Base-by-base conservation (phyloP, 257 asterid species). In the Rauvolfia tetraphylla region DNA sequence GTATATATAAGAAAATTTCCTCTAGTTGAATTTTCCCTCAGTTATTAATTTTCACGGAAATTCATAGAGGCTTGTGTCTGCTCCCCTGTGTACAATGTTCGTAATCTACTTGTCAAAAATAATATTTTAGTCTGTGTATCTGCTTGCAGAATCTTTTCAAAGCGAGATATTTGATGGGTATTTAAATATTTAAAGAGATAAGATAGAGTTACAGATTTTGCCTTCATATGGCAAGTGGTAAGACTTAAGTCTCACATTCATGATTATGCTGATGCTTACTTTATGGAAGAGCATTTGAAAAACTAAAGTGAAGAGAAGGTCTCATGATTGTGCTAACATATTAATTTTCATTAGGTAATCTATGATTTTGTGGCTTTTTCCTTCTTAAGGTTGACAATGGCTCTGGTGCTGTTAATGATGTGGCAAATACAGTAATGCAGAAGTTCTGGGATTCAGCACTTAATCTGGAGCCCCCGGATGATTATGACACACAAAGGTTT, bases 381-480 rank as follows among this genome's bases (percentile, higher is more conserved):
- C 72, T 9, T 79, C 72, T 78, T 48, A 78, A 94, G 97, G 98
- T 88, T 73, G 98, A 94, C 78, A 90, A 79, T 78, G 85, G 97
- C 79, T 83, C 95, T 61, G 96, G 89, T 72, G 71, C 92, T 77
- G 95, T 71, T 58, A 94, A 85, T 81, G 97, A 92, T 78, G 90
- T 84, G 38, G 89, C 97, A 82, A 89, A 84, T 78, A 85, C 97
- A 38, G 90, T 89, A 78, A 90, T 94, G 97, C 98, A 94, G 86
- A 94, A 92, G 85, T 94, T 94, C 87, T 94, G 97, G 97, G 98
- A 92, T 87, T 92, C 97, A 23, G 97, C 98, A 46, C 88, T 92
- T 41, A 88, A 89, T 87, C 78, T 89, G 84, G 98, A 94, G 74
- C 86, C 96, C 51, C 80, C 92, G 44, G 98, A 94, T 76, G 97